Conservation (phyloP, 2,329 filamentous ascomycete genomes). For the Clarireedia hainanense region DNA sequence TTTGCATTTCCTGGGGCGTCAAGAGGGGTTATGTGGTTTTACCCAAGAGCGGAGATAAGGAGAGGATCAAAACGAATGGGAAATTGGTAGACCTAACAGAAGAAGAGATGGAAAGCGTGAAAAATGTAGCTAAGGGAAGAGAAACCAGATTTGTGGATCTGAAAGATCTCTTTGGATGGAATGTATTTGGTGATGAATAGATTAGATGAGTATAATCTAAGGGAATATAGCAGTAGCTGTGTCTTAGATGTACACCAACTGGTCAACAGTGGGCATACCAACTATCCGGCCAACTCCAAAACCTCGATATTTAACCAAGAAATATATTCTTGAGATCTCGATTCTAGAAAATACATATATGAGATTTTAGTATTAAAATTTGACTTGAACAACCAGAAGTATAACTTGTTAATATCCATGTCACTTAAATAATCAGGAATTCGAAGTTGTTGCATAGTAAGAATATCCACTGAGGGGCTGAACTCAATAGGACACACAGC, state of each 20-base stretch:
- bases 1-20: slow-evolving; percentile 65
- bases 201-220: not conserved
- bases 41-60: slow-evolving; percentile 61
- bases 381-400: no score
- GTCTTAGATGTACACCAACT: not conserved
- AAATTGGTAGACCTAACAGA: slow-evolving; percentile 55
- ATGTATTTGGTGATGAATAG: slow-evolving; percentile 35
- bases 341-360: no score
- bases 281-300: no score
- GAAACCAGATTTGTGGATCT: slow-evolving; percentile 70
- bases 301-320: no score
- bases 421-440: no score
- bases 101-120: slow-evolving; percentile 49
- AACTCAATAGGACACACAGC: no score
- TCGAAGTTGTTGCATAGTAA: no score
- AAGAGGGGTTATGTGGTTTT: slow-evolving; percentile 61
- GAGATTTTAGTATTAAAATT: no score
- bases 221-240: not conserved
- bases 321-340: no score
- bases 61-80: slow-evolving; percentile 61
- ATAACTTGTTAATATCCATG: no score
- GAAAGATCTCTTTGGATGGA: slow-evolving; percentile 68
- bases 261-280: not conserved
- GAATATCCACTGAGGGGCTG: no score
- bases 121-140: slow-evolving; percentile 51